Percentiles rank a stretch among this genome's conserved stretches.
These are phyloP conservation scores for Lasiodiplodia sp. DNA, from an alignment of 2,329 filamentous ascomycete species.

Conservation along the genomic window DNA sequence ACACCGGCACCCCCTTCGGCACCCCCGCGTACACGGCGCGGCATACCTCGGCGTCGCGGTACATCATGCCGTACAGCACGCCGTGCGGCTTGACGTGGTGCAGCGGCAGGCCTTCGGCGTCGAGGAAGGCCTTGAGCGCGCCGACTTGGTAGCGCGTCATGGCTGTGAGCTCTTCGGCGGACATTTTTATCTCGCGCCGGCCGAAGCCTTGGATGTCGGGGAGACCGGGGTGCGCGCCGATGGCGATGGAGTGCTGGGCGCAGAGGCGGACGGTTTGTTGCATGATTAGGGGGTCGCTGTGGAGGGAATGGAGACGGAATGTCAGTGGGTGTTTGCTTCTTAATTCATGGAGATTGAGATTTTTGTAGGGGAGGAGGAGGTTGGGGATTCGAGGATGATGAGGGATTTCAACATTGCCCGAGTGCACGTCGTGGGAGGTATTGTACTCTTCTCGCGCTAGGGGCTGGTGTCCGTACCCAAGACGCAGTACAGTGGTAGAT, in stretches of 20 bases:
- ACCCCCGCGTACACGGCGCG: conserved; percentile 62
- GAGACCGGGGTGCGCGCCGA: conserved; percentile 70
- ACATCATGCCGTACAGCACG: conserved; percentile 65
- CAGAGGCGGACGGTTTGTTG: conserved; percentile 64
- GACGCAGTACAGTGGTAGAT: too few species aligned
- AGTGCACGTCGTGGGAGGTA: too few species aligned
- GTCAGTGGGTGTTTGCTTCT: background rate
- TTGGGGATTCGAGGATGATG: background rate
- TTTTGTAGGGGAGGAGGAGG: background rate
- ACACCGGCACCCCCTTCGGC: conserved; percentile 59
- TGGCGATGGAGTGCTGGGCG: conserved; percentile 63
- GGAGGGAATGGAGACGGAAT: conserved; percentile 11
- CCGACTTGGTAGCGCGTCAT: conserved; percentile 70
- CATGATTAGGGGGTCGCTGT: conserved; percentile 70
- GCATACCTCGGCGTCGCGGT: conserved; percentile 59
- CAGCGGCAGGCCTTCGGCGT: conserved; percentile 62
- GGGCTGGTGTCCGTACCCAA: too few species aligned
- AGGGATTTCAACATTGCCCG: too few species aligned
- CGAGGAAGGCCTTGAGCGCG: conserved; percentile 66
- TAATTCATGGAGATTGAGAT: background rate
- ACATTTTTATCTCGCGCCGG: conserved; percentile 66
- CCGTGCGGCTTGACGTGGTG: conserved; percentile 71
- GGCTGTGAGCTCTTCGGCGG: conserved; percentile 63
- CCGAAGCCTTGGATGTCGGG: conserved; percentile 73
- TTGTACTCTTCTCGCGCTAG: too few species aligned